Evolutionary conservation across 208 protist species (phyloP).

Genomic region (Crithidia mellificae): DNA sequence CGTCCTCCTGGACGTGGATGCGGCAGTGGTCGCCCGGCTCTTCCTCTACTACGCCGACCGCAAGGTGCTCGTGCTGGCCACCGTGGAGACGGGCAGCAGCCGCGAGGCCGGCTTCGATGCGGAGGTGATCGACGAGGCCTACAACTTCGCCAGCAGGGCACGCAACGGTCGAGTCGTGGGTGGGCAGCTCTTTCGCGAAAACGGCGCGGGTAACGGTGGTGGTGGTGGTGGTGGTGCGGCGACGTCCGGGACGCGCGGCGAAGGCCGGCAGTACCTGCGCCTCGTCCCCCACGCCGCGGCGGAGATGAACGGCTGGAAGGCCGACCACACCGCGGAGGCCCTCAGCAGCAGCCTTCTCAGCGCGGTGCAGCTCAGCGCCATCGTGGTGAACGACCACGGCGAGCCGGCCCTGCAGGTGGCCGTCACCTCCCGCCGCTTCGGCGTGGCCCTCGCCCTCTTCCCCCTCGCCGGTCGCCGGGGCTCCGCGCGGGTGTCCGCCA

Average conservation of each 20-base stretch:
- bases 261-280: conserved; percentile 26
- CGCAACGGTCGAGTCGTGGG: conserved; percentile 10
- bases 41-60: conserved; percentile 52
- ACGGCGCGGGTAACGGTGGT: no score
- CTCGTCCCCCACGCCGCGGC: conserved; percentile 44
- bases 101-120: conserved; percentile 6
- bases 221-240: not conserved
- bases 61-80: conserved; percentile 43
- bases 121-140: conserved; percentile 21
- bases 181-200: conserved; percentile 4
- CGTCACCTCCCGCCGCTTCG: conserved; percentile 35
- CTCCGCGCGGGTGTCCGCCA: conserved; percentile 17
- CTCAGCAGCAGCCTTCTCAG: conserved; percentile 23
- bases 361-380: conserved; percentile 35
- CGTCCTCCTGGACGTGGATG: conserved; percentile 26
- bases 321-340: conserved; percentile 20
- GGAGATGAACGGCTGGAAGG: conserved; percentile 38
- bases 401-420: conserved; percentile 41
- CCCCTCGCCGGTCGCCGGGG: conserved; percentile 30
- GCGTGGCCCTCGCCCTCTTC: conserved; percentile 39
- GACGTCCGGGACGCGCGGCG: not conserved
- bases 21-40: conserved; percentile 32
- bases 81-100: conserved; percentile 32
- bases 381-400: conserved; percentile 30
- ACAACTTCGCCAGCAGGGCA: conserved; percentile 23